These are phyloP conservation scores for Paratinospora sagittata DNA, from an alignment of 164 flowering plant genomes.

Conservation along the genomic window DNA sequence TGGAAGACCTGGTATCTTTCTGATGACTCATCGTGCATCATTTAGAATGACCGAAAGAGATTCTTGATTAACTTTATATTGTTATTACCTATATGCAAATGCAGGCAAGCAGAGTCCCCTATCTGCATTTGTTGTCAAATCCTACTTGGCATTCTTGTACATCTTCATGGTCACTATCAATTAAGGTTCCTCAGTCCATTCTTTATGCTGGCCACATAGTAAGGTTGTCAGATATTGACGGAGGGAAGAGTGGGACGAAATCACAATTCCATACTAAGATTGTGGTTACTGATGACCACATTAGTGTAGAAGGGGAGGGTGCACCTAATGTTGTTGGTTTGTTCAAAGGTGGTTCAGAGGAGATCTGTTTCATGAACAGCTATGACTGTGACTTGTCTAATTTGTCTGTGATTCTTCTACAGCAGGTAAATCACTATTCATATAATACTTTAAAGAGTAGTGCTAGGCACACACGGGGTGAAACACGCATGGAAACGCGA, in stretches of 20 bases:
- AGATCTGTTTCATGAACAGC: slow-evolving; percentile 42
- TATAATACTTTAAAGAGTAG: not conserved
- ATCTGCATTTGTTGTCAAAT: slow-evolving; percentile 67
- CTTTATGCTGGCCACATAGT: slow-evolving; percentile 35
- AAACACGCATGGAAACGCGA: too few species aligned
- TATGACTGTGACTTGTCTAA: slow-evolving; percentile 73
- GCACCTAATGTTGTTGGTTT: slow-evolving; percentile 78
- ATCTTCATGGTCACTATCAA: slow-evolving; percentile 81
- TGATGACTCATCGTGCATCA: not conserved
- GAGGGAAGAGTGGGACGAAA: slow-evolving; percentile 29
- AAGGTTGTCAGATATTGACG: slow-evolving; percentile 24
- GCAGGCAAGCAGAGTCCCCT: slow-evolving; percentile 58
- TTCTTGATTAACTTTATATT: not conserved
- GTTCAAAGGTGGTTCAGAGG: slow-evolving; percentile 51
- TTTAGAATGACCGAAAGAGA: not conserved
- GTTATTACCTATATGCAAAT: slow-evolving; percentile 1
- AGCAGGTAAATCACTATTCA: slow-evolving; percentile 55
- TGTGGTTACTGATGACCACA: slow-evolving; percentile 75
- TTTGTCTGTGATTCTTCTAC: slow-evolving; percentile 70
- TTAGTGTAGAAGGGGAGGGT: slow-evolving; percentile 81
- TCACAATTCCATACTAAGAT: slow-evolving; percentile 71
- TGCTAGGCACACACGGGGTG: too few species aligned
- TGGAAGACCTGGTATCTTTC: slow-evolving; percentile 73
- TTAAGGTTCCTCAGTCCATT: slow-evolving; percentile 68
- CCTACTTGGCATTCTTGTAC: slow-evolving; percentile 94